Conservation (phyloP, 306 rosid genomes). For the Elaeagnus macrophylla region DNA sequence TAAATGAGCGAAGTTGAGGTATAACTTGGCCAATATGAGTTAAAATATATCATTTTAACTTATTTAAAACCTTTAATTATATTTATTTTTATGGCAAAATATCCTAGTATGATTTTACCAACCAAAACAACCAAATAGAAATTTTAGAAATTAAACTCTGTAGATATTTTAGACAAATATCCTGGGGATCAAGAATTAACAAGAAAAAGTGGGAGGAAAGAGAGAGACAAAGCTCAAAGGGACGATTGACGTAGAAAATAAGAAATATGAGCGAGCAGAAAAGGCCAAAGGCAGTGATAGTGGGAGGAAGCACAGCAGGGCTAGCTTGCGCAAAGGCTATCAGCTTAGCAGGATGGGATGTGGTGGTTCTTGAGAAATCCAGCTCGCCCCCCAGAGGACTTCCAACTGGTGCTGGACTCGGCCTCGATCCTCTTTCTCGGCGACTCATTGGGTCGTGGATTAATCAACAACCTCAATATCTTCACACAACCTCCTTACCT, state of each 20-base stretch:
- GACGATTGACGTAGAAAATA: background rate
- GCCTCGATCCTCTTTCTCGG: constrained; percentile 56
- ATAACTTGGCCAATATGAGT: no score
- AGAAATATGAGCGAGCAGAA: constrained; percentile 25
- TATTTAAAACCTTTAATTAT: no score
- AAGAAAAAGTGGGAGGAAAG: no score
- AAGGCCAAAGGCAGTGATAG: constrained; percentile 53
- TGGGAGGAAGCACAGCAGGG: constrained; percentile 88
- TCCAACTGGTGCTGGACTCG: constrained; percentile 91
- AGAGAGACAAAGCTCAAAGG: no score
- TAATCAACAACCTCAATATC: constrained; percentile 29
- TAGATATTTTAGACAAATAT: no score
- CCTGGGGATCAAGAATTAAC: no score
- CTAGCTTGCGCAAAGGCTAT: constrained; percentile 61
- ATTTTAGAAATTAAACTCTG: no score
- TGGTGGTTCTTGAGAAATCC: constrained; percentile 60
- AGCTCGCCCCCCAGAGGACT: constrained; percentile 38
- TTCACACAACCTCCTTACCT: constrained; percentile 42
- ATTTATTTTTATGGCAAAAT: no score
- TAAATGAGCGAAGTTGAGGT: no score
- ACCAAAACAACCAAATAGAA: no score
- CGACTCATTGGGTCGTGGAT: constrained; percentile 56
- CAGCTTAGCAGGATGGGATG: constrained; percentile 61
- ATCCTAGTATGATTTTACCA: no score
- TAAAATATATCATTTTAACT: no score